phyloP scores from a whole-genome alignment of 768 basidiomycete genomes.

The Podaxis pistillaris region DNA sequence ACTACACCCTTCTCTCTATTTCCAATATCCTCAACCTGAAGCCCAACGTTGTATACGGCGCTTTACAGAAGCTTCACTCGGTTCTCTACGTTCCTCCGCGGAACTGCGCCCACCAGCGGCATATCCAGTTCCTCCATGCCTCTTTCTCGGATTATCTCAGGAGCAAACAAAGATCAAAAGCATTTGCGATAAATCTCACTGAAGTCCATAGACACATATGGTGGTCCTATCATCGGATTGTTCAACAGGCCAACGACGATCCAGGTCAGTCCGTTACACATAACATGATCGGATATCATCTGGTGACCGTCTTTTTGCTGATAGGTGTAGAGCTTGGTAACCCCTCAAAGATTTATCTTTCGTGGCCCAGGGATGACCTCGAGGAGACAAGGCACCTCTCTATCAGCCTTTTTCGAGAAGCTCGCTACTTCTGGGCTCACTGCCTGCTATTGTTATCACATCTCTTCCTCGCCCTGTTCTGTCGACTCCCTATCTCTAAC shows the following conservation, averaged over 20 bases:
- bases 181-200: background rate
- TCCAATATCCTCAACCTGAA: background rate
- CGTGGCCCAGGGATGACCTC: background rate
- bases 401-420: background rate
- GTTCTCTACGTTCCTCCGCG: background rate
- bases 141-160: background rate
- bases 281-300: background rate
- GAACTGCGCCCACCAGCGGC: background rate
- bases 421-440: background rate
- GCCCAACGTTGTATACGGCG: background rate
- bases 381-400: background rate
- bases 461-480: background rate
- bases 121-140: background rate
- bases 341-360: background rate
- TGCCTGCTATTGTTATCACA: background rate
- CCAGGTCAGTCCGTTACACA: background rate
- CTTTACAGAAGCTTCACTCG: background rate
- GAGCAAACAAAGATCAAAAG: background rate
- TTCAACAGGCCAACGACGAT: background rate
- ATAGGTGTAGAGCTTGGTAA: background rate
- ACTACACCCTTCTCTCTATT: background rate
- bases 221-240: background rate
- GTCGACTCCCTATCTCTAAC: background rate
- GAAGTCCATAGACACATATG: background rate
- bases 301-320: background rate